Conservation (phyloP, 1,139 yeast species). For the Hemisphaericaspora xylofermentans region DNA sequence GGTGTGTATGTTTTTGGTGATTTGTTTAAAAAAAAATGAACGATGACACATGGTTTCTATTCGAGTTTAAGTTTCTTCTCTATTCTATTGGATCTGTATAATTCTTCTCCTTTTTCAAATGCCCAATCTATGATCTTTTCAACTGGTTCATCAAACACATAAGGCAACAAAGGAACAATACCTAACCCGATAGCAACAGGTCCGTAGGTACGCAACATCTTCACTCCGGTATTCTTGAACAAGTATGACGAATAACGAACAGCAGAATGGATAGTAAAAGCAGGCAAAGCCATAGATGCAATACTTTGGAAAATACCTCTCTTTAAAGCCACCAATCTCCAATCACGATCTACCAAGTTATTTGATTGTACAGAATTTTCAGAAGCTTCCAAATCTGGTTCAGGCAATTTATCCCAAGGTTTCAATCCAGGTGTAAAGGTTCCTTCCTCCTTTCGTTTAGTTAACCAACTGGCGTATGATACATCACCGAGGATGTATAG, state of each 20-base stretch:
- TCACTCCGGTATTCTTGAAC: slow-evolving; percentile 45
- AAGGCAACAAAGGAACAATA: slow-evolving; percentile 77
- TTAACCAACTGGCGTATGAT: slow-evolving; percentile 72
- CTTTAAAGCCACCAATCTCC: slow-evolving; percentile 64
- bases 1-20: neutral
- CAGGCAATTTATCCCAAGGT: slow-evolving; percentile 63
- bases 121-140: slow-evolving; percentile 65
- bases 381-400: slow-evolving; percentile 41
- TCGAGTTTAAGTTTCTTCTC: neutral
- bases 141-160: slow-evolving; percentile 79
- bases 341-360: slow-evolving; percentile 49
- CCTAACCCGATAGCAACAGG: slow-evolving; percentile 79
- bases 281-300: slow-evolving; percentile 87
- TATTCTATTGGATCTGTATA: slow-evolving; percentile 18
- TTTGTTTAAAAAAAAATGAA: neutral
- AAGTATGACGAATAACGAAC: slow-evolving; percentile 67
- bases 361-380: slow-evolving; percentile 26
- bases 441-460: slow-evolving; percentile 67
- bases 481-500: slow-evolving; percentile 78
- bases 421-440: slow-evolving; percentile 57
- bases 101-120: slow-evolving; percentile 57
- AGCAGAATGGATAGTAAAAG: slow-evolving; percentile 78
- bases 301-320: slow-evolving; percentile 77
- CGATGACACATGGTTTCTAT: slow-evolving; percentile 1
- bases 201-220: slow-evolving; percentile 56